Evolutionary conservation across 805 yeast genomes (phyloP).

Genomic region (Saccharomyces kudriavzevii): DNA sequence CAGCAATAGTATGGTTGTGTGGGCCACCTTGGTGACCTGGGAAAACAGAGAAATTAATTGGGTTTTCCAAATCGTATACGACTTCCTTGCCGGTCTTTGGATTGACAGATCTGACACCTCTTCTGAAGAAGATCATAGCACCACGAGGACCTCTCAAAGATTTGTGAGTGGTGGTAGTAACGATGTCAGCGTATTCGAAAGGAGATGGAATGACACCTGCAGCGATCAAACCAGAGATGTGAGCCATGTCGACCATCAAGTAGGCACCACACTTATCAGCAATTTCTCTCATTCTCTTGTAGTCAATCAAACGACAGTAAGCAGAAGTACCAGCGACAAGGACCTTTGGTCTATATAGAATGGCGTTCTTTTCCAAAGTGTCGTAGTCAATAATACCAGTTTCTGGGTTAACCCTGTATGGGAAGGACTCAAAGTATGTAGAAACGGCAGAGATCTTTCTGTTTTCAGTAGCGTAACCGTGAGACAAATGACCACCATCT

Average conservation of each 20-base stretch:
- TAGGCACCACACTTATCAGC: constrained; percentile 98
- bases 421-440: constrained; percentile 96
- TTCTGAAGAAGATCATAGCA: constrained; percentile 98
- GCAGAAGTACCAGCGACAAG: constrained; percentile 98
- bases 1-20: constrained; percentile 97
- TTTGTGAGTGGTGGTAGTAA: constrained; percentile 97
- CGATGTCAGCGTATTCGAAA: constrained; percentile 93
- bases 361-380: constrained; percentile 83
- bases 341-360: constrained; percentile 89
- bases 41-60: constrained; percentile 96
- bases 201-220: constrained; percentile 96
- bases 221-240: constrained; percentile 90
- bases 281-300: constrained; percentile 90
- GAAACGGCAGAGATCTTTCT: constrained; percentile 93
- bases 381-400: constrained; percentile 97
- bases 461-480: constrained; percentile 93
- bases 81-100: constrained; percentile 89
- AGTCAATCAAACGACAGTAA: constrained; percentile 92
- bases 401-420: constrained; percentile 84
- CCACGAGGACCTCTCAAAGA: constrained; percentile 99
- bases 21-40: constrained; percentile 99
- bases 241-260: constrained; percentile 96
- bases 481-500: constrained; percentile 97
- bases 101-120: constrained; percentile 81
- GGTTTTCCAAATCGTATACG: constrained; percentile 83